Base-by-base conservation (phyloP, 2,329 filamentous ascomycete species). In the Ampelomyces quisqualis region DNA sequence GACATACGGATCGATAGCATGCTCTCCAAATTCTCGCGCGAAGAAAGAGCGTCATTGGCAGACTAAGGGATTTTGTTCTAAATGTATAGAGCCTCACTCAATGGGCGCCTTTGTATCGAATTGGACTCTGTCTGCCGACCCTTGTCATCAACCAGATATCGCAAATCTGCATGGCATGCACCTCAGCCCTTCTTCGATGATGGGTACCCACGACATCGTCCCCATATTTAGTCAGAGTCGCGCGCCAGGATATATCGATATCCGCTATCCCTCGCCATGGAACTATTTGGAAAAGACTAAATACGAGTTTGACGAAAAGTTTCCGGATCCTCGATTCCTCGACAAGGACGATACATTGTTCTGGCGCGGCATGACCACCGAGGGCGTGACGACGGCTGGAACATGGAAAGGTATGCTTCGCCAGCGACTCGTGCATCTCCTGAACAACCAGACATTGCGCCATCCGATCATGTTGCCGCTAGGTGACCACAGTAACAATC, bases 171-270 rank as follows among this genome's bases (percentile, higher is more conserved):
- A 91, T 55, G 85, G 86, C 28, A 81, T 91, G 57, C 81, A 87
- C 61, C 74, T 86, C 27, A 81, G 79, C 0, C 79, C 84, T 0
- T 78, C 84, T 6, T 74, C 78, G 1, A 74, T 81, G 48, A 78
- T 80, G 34, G 78, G 82, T 0, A 77, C 84, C 1, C 77, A 80
- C 46, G 74, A 83, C 14, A 73, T 93, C 3, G 68, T 86, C 2
- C 88, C 88, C 0, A 72, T 93, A 8, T 93, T 93, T 68, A 86
- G 86, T 47, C 77, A 86, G 43, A 84, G 81, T 34, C 89, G 88
- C 55, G 80, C 84, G 1, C 75, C 79, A 30, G 82, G 82, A 4
- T 91, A 87, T 68, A 81, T 78, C 49, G 88, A 94, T 60, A 87
- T 94, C 22, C 68, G 90, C 15, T 85, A 90, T 37, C 88, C 88